A percentile compares a stretch with the other conserved stretches of the same genome.
Conservation (phyloP, 352 stramenopile species). For the Detonula confervacea region DNA sequence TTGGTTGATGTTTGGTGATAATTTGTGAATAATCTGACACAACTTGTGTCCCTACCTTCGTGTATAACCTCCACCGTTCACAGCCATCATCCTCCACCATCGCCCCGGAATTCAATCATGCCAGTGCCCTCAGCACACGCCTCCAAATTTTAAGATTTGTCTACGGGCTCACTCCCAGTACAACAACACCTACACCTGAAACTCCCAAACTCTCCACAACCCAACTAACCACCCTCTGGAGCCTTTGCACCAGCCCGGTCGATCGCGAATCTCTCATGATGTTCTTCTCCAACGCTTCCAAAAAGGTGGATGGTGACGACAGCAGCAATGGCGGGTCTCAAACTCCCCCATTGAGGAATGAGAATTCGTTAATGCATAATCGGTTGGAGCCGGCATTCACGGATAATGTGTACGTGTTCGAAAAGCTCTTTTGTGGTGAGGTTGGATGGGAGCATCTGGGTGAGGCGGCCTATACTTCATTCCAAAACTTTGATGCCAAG, state of each 20-base stretch:
- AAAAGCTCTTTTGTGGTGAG: background rate
- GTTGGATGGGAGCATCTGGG: conserved; percentile 68
- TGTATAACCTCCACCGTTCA: too few species aligned
- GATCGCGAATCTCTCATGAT: conserved; percentile 81
- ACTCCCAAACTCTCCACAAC: conserved; percentile 40
- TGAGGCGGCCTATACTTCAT: conserved; percentile 70
- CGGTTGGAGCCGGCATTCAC: too few species aligned
- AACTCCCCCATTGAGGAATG: too few species aligned
- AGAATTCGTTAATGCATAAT: too few species aligned
- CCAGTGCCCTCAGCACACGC: conserved; percentile 57
- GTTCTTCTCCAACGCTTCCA: conserved; percentile 78
- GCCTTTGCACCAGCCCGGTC: conserved; percentile 58
- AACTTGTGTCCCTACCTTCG: too few species aligned
- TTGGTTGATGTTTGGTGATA: too few species aligned
- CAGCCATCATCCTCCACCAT: conserved; percentile 46
- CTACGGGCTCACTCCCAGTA: conserved; percentile 60
- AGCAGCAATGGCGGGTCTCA: background rate
- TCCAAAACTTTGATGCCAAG: conserved; percentile 61
- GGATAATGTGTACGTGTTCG: background rate
- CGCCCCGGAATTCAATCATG: conserved; percentile 52
- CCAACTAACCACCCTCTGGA: conserved; percentile 74
- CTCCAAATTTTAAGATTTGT: conserved; percentile 77
- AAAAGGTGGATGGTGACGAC: conserved; percentile 7
- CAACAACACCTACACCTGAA: background rate
- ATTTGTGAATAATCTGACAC: too few species aligned